A percentile compares a stretch with the other conserved stretches of the same genome.
phyloP scores from a whole-genome alignment of 1,284 basidiomycete genomes.

The Filobasidium uniguttulatum region DNA sequence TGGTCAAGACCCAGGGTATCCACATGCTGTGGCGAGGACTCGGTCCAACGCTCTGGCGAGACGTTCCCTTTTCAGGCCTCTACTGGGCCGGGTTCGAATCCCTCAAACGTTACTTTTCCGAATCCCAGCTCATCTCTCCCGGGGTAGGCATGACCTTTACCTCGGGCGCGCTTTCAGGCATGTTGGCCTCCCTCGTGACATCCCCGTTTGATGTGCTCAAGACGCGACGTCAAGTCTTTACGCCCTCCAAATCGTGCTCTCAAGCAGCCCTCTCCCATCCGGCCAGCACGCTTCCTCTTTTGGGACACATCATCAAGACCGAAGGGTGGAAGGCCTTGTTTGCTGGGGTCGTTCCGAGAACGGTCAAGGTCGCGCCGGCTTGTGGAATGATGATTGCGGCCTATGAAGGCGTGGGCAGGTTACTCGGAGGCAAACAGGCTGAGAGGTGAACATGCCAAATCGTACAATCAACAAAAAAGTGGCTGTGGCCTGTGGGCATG shows the following conservation, averaged over 20 bases:
- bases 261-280: slow-evolving; percentile 29
- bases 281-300: slow-evolving; percentile 45
- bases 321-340: slow-evolving; percentile 72
- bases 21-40: slow-evolving; percentile 76
- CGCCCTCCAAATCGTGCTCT: slow-evolving; percentile 46
- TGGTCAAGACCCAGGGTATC: slow-evolving; percentile 53
- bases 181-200: slow-evolving; percentile 69
- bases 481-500: too few species aligned
- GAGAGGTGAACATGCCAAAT: too few species aligned
- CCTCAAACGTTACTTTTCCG: slow-evolving; percentile 27
- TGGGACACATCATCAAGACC: slow-evolving; percentile 54
- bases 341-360: slow-evolving; percentile 70
- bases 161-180: slow-evolving; percentile 33
- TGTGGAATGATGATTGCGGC: slow-evolving; percentile 76
- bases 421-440: too few species aligned
- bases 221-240: slow-evolving; percentile 66
- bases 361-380: slow-evolving; percentile 95
- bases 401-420: slow-evolving; percentile 58
- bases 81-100: slow-evolving; percentile 38
- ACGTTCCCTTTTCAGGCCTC: slow-evolving; percentile 74
- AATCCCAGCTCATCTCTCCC: slow-evolving; percentile 17
- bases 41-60: slow-evolving; percentile 83
- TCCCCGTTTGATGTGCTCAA: slow-evolving; percentile 96
- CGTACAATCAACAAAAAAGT: too few species aligned
- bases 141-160: slow-evolving; percentile 31